These are phyloP conservation scores for Arthroderma uncinatum DNA, from an alignment of 2,329 filamentous ascomycete species.

Conservation along the genomic window DNA sequence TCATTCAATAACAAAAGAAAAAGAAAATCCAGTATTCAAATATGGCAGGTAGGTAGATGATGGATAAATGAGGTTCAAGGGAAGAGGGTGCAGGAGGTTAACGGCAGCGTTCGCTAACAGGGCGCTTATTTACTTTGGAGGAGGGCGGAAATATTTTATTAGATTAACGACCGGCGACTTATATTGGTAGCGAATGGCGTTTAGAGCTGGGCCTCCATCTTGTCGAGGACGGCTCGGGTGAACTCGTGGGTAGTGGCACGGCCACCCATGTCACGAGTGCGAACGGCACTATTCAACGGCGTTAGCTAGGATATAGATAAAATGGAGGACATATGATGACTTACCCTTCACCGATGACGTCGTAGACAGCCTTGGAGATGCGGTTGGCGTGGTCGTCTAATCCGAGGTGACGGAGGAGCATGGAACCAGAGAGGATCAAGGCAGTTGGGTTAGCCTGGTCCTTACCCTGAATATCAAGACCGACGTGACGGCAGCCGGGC, in stretches of 20 bases:
- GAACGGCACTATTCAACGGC: slow-evolving; percentile 33
- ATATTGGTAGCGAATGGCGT: slow-evolving; percentile 10
- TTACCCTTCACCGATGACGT: slow-evolving; percentile 81
- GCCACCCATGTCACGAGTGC: slow-evolving; percentile 95
- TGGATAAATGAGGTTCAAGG: not conserved
- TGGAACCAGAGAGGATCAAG: slow-evolving; percentile 85
- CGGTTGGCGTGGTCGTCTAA: slow-evolving; percentile 97
- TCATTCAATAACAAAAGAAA: not conserved
- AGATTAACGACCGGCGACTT: slow-evolving; percentile 5
- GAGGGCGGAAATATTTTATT: not conserved
- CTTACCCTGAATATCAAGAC: slow-evolving; percentile 99
- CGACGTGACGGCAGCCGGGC: slow-evolving; percentile 97
- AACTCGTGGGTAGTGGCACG: slow-evolving; percentile 83
- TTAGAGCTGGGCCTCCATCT: slow-evolving; percentile 72
- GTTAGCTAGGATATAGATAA: not conserved
- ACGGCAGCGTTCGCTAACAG: not conserved
- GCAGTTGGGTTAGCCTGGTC: slow-evolving; percentile 98
- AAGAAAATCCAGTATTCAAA: not conserved
- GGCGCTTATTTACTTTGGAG: slow-evolving; percentile 2
- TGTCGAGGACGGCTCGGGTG: slow-evolving; percentile 82
- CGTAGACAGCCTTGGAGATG: slow-evolving; percentile 72
- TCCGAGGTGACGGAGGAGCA: slow-evolving; percentile 94
- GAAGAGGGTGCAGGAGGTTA: not conserved
- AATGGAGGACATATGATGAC: slow-evolving; percentile 25
- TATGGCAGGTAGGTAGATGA: not conserved